Percentiles rank a stretch among this genome's conserved stretches.
phyloP scores from a whole-genome alignment of 176 grass and related monocot species.

The Oryza australiensis region DNA sequence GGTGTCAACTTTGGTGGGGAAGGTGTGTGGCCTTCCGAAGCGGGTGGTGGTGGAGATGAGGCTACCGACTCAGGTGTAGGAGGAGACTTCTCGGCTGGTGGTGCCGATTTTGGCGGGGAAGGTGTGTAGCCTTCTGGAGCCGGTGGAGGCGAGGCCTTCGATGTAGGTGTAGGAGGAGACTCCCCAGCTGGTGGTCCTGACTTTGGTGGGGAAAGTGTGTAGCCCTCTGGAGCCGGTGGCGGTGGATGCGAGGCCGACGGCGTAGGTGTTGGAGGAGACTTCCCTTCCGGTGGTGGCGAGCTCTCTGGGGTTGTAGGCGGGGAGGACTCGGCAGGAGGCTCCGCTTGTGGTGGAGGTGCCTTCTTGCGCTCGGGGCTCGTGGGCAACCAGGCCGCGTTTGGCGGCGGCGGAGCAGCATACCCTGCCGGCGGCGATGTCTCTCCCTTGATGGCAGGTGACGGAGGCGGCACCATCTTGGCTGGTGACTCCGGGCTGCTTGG shows the following conservation, averaged over 20 bases:
- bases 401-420: slow-evolving; percentile 31
- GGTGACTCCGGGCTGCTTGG: not conserved
- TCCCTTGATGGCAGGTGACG: not conserved
- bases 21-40: too few relatives aligned
- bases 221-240: not conserved
- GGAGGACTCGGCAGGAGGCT: not conserved
- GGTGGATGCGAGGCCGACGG: not conserved
- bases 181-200: too few relatives aligned
- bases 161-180: too few relatives aligned
- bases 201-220: too few relatives aligned
- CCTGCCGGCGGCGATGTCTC: not conserved
- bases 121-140: too few relatives aligned
- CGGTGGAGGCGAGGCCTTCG: too few relatives aligned
- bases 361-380: slow-evolving; percentile 11
- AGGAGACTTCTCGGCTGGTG: too few relatives aligned
- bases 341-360: not conserved
- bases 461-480: not conserved
- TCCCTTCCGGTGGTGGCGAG: not conserved
- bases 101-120: too few relatives aligned
- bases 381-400: not conserved
- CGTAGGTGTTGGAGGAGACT: too few relatives aligned
- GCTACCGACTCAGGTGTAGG: too few relatives aligned
- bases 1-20: too few relatives aligned
- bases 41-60: too few relatives aligned
- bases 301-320: not conserved